phyloP scores from a whole-genome alignment of 2,329 filamentous ascomycete species.

The Corynespora cassiicola region DNA sequence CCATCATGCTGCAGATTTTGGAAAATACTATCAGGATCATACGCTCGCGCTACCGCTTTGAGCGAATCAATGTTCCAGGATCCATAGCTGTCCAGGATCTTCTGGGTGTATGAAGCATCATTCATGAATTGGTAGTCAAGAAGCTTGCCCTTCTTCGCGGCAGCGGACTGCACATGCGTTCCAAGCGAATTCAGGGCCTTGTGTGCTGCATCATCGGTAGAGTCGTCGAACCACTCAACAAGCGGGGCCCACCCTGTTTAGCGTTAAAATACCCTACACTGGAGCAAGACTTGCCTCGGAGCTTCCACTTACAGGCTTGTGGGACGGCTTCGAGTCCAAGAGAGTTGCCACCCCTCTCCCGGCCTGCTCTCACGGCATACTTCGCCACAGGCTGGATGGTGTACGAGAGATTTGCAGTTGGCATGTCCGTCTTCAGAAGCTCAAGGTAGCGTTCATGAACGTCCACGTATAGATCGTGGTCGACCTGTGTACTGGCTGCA shows the following conservation, averaged over 20 bases:
- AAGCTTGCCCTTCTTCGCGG: conserved; percentile 2
- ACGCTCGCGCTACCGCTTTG: conserved; percentile 24
- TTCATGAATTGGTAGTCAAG: conserved; percentile 27
- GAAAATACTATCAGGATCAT: conserved; percentile 30
- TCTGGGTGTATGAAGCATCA: conserved; percentile 29
- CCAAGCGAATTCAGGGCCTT: conserved; percentile 4
- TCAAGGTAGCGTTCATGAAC: conserved; percentile 10
- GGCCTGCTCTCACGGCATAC: conserved; percentile 2
- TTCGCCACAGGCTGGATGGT: conserved; percentile 11
- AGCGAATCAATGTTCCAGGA: conserved; percentile 23
- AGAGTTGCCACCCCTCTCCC: conserved; percentile 9
- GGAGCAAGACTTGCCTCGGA: neutral
- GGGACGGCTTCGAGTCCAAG: conserved; percentile 7
- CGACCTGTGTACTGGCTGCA: conserved; percentile 6
- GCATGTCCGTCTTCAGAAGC: conserved; percentile 8
- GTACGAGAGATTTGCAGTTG: conserved; percentile 8
- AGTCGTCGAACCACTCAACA: conserved; percentile 11
- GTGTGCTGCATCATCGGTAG: conserved; percentile 6
- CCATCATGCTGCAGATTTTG: conserved; percentile 30
- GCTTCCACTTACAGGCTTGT: conserved; percentile 14
- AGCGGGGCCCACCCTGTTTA: conserved; percentile 12
- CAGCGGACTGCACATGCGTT: conserved; percentile 1
- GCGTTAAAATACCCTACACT: neutral
- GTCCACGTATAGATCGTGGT: conserved; percentile 8
- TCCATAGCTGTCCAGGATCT: conserved; percentile 30